Conservation (phyloP, 2,329 filamentous ascomycete genomes). For the Sclerotinia trifoliorum region DNA sequence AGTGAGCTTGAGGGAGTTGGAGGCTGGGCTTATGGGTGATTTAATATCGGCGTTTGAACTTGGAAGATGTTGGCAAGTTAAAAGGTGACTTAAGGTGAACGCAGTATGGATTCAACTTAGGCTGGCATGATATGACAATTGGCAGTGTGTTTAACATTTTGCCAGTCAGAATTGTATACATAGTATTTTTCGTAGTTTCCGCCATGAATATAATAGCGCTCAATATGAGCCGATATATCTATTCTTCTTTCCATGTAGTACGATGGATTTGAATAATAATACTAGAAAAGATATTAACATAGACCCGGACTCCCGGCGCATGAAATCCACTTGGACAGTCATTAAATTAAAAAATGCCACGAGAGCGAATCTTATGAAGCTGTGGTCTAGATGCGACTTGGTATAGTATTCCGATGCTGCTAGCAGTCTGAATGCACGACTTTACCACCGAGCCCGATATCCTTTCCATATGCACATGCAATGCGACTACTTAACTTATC, state of each 20-base stretch:
- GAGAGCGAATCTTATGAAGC: not conserved
- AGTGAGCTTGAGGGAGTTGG: not conserved
- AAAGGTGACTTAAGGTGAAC: not conserved
- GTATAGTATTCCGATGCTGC: no score
- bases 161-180: not conserved
- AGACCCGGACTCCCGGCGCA: not conserved
- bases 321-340: not conserved
- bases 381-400: no score
- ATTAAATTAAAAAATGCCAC: not conserved
- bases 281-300: no score
- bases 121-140: slow-evolving; percentile 5
- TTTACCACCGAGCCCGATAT: no score
- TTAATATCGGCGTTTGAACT: not conserved
- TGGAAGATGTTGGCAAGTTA: not conserved
- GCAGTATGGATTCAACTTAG: not conserved
- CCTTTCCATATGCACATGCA: no score
- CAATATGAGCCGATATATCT: not conserved
- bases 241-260: not conserved
- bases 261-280: not conserved
- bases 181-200: not conserved
- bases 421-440: no score
- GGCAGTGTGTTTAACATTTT: not conserved
- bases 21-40: not conserved
- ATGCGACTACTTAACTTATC: no score
- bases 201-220: not conserved